Evolutionary conservation across 331 rosid genomes (phyloP).

Genomic region (Pyracantha coccinea): DNA sequence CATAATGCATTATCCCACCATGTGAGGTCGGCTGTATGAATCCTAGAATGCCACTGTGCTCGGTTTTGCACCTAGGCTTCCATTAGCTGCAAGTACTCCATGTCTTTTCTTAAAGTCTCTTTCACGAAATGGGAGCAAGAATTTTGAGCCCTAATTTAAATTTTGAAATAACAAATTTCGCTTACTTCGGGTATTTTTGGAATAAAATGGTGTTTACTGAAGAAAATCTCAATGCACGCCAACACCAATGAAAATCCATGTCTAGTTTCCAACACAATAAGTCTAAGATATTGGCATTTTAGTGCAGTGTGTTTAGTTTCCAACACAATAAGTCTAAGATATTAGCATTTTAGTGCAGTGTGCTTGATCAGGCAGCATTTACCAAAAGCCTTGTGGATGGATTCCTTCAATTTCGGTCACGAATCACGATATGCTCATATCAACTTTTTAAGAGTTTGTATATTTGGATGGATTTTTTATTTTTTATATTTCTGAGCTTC

Average conservation of each 20-base stretch:
- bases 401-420: neutral
- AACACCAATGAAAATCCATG: neutral
- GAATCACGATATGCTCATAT: neutral
- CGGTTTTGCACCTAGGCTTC: no score
- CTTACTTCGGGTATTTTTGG: neutral
- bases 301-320: no score
- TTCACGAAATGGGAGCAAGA: no score
- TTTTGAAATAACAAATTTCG: neutral
- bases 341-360: neutral
- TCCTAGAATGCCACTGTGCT: no score
- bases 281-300: neutral
- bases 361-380: neutral
- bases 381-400: no score
- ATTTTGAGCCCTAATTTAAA: neutral
- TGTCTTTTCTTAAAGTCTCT: neutral
- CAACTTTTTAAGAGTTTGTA: neutral
- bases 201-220: neutral
- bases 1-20: no score
- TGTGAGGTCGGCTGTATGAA: no score
- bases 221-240: neutral
- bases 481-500: neutral
- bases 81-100: no score
- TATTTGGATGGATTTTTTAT: neutral
- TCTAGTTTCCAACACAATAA: no score
- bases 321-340: no score